Base-by-base conservation (phyloP, 495 filamentous ascomycete genomes). In the Mytilinidion resinicola region DNA sequence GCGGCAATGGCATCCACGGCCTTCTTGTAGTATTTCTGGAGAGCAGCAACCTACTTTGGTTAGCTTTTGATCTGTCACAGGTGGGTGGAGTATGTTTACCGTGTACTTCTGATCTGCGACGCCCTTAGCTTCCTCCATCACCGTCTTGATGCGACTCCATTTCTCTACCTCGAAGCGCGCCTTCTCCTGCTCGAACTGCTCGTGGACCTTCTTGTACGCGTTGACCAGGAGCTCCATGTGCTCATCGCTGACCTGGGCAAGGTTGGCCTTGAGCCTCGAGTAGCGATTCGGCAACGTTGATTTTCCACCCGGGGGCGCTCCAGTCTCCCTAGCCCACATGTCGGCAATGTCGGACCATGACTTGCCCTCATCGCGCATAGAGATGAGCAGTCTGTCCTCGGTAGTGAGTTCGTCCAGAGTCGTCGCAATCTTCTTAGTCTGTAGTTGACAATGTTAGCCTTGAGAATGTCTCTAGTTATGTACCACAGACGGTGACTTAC, bases 131-230 rank as follows among this genome's bases (percentile, higher is more conserved):
- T 60, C 57, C 37, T 47, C 46, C 53, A 61, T 51, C 1, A 17
- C 25, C 10, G 11, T 33, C 15, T 20, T 44, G 38, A 61, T 57
- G n/a, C n/a, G 30, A 17, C 17, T 20, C 59, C 59, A 61, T 17
- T 61, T 61, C 25, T 56, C 59, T 11, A 25, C 19, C 43, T 61
- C 59, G 33, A 61, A 49, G n/a, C n/a, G n/a, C n/a, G n/a, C n/a
- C 35, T 61, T 61, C 25, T 56, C 59, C n/a, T 38, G 39, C 43
- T 61, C 59, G 33, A 61, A 49, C 10, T 21, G 15, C 21, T 56
- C 52, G 20, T 61, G 38, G 2, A 57, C 53, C 19, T 56, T 49
- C 41, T 51, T 61, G 39, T 15, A 21, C 19, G 39, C 19, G 33
- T 57, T 35, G n/a, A 61, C 21, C 4, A 48, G 41, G 21, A 9